Conservation (phyloP, 108 stramenopile genomes). For the Cylindrotheca closterium region DNA sequence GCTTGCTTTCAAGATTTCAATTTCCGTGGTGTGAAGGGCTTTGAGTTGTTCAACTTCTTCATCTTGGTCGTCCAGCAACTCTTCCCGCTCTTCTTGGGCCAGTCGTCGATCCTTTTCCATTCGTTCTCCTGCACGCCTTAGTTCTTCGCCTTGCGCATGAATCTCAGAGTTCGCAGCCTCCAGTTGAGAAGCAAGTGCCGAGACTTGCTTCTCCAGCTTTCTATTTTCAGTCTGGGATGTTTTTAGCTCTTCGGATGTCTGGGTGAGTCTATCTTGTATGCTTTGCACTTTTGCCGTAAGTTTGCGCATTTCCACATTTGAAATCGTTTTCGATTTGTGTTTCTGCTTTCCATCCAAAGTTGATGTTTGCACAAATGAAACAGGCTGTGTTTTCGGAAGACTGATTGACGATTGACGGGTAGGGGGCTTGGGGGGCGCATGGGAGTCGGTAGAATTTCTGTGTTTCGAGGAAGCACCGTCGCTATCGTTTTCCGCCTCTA, state of each 20-base stretch:
- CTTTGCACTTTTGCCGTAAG: constrained; percentile 11
- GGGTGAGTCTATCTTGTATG: constrained; percentile 8
- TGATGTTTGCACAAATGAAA: too few relatives aligned
- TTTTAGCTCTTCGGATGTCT: constrained; percentile 4
- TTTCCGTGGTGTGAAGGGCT: constrained; percentile 26
- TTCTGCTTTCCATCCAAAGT: too few relatives aligned
- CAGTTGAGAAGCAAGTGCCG: constrained; percentile 58
- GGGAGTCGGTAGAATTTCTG: not conserved
- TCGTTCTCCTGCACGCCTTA: constrained; percentile 66
- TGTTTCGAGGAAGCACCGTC: not conserved
- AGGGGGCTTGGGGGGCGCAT: not conserved
- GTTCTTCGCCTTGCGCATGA: constrained; percentile 70
- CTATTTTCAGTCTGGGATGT: constrained; percentile 38
- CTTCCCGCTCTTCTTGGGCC: constrained; percentile 72
- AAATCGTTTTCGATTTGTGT: too few relatives aligned
- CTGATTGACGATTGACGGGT: not conserved
- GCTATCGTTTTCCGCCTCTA: not conserved
- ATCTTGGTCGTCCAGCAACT: constrained; percentile 66
- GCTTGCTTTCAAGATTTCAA: constrained; percentile 40
- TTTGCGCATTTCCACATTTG: constrained; percentile 1
- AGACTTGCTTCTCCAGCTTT: constrained; percentile 53
- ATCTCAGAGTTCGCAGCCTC: constrained; percentile 64
- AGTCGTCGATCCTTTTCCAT: constrained; percentile 67
- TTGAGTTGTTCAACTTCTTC: constrained; percentile 54
- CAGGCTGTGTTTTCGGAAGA: too few relatives aligned